Conservation (phyloP, 345 rosid genomes). For the Euphorbia tirucalli region DNA sequence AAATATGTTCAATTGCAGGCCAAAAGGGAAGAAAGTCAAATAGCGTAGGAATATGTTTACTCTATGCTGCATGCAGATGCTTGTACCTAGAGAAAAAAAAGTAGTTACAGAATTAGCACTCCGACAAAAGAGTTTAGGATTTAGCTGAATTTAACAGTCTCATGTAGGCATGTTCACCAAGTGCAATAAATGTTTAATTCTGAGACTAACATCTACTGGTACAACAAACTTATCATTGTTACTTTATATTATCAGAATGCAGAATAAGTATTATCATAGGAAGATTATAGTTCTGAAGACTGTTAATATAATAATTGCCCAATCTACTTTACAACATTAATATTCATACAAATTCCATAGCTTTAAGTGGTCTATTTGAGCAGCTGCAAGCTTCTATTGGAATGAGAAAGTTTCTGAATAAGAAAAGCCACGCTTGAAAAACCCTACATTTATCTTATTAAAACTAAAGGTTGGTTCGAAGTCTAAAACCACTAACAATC, state of each 20-base stretch:
- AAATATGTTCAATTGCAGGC: neutral
- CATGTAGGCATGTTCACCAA: neutral
- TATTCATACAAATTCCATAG: neutral
- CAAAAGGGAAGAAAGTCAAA: neutral
- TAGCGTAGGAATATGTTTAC: neutral
- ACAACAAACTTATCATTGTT: neutral
- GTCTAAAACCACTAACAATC: neutral
- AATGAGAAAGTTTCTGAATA: neutral
- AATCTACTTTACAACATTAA: neutral
- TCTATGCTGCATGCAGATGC: neutral
- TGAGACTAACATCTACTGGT: neutral
- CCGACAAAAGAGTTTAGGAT: no score
- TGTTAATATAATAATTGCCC: neutral
- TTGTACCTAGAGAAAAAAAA: neutral
- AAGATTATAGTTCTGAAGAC: neutral
- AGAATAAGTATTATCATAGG: neutral
- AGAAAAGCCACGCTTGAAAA: neutral
- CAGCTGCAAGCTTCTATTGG: neutral
- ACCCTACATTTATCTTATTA: neutral
- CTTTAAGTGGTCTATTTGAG: neutral
- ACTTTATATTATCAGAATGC: neutral
- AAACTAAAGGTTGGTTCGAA: neutral
- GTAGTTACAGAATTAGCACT: no score
- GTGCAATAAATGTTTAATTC: neutral
- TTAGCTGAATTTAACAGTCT: no score